Evolutionary conservation across 1,284 basidiomycete species (phyloP).

Genomic region (Boletus nobilissimus): DNA sequence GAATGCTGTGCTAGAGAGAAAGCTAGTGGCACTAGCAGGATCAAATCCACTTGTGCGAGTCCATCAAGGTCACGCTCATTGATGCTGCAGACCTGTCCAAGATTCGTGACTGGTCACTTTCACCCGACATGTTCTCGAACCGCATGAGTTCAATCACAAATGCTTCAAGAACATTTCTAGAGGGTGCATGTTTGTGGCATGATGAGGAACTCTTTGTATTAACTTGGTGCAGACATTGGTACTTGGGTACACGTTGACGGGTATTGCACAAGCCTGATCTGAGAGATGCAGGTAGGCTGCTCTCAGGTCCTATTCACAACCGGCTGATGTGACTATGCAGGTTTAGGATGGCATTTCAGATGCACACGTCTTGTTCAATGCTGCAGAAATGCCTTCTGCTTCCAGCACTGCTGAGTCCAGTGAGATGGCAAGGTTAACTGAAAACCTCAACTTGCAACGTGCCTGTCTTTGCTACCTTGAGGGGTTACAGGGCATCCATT

Average conservation of each 20-base stretch:
- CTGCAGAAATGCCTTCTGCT: conserved; percentile 56
- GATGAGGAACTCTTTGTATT: not conserved
- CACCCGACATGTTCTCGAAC: conserved; percentile 78
- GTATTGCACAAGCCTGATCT: conserved; percentile 75
- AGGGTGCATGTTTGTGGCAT: conserved; percentile 59
- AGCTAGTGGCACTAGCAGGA: not conserved
- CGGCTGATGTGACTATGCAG: conserved; percentile 50
- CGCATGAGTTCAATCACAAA: conserved; percentile 91
- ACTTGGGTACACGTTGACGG: conserved; percentile 84
- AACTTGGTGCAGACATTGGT: conserved; percentile 71
- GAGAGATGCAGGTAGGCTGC: conserved; percentile 84
- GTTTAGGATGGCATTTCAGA: conserved; percentile 91
- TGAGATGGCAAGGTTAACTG: conserved; percentile 84
- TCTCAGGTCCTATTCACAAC: not conserved
- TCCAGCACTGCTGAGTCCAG: conserved; percentile 46
- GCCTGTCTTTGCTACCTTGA: conserved; percentile 74
- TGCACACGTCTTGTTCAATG: conserved; percentile 79
- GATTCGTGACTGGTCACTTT: conserved; percentile 73
- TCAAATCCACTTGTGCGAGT: conserved; percentile 61
- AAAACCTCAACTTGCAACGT: conserved; percentile 91
- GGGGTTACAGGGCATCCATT: conserved; percentile 54
- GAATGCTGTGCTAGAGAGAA: not conserved
- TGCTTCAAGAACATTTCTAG: conserved; percentile 80
- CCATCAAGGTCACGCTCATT: conserved; percentile 74
- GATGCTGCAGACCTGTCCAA: conserved; percentile 83